Base-by-base conservation (phyloP, 805 yeast genomes). In the Jamesozyma piceae region DNA sequence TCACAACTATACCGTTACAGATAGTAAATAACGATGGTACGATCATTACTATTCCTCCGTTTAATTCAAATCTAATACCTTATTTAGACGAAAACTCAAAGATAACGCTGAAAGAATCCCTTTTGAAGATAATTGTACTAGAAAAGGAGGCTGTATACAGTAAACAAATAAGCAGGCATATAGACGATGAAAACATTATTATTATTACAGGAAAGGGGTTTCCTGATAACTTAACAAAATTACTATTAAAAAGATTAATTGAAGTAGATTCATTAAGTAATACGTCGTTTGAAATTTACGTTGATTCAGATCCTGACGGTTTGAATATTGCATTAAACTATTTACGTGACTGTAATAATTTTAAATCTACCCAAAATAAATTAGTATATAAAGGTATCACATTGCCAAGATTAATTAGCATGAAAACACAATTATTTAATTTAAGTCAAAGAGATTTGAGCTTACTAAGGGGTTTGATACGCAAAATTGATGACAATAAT, bases 241-340 rank as follows among this genome's bases (percentile, higher is more conserved):
- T 48, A 11, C 77, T 80, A 49, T 51, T 76, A 0, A 43, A 55
- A 3, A 46, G 42, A 37, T 42, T 74, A 21, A 9, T 22, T 5
- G 9, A 14, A 3, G 6, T 11, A 8, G n/a, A 31, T 2, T n/a
- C 22, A 10, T 5, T 26, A 10, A 14, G 14, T 4, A 34, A 14
- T 13, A 17, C 15, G 1, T 19, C 21, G 9, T n/a, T 38, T 17
- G 38, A 61, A 15, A 75, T 77, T 1, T 63, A 72, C 46, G 74
- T 77, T 21, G 90, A 82, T 58, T 70, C 80, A 22, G 90, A 82
- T 54, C 75, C 82, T 2, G 73, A 78, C 58, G 90, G 89, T 0
- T 53, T 78, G 6, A 66, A 70, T 51, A 82, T 82, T n/a, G 69
- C 73, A 34, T 53, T 65, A 22, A 72, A 69, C 39, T 80, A 73